A percentile compares a stretch with the other conserved stretches of the same genome.
Conservation (phyloP, 1,139 yeast genomes). For the Kodamaea arcana region DNA sequence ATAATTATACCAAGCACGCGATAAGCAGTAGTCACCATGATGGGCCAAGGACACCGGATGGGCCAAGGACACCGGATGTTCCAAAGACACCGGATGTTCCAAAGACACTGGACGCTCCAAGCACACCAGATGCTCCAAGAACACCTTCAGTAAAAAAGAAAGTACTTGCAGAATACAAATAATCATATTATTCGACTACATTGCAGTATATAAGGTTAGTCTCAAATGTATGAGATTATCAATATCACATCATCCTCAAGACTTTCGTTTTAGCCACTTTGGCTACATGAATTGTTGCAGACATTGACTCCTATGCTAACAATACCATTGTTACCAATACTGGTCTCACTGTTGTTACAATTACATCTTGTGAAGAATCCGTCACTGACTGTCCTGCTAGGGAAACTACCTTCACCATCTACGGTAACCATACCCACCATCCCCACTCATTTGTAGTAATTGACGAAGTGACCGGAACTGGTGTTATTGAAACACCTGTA, state of each 20-base stretch:
- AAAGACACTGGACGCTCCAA: too few relatives aligned
- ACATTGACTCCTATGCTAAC: slow-evolving; percentile 32
- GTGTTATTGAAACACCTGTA: background rate
- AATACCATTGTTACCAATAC: slow-evolving; percentile 31
- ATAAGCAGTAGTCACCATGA: too few relatives aligned
- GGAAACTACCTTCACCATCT: background rate
- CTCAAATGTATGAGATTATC: too few relatives aligned
- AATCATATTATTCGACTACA: too few relatives aligned
- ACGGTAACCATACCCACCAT: slow-evolving; percentile 17
- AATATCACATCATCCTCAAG: background rate
- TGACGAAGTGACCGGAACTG: slow-evolving; percentile 7
- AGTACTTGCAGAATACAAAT: too few relatives aligned
- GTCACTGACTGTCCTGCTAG: slow-evolving; percentile 1
- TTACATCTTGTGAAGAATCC: slow-evolving; percentile 37
- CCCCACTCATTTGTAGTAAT: slow-evolving; percentile 12
- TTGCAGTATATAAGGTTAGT: too few relatives aligned
- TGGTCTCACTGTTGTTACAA: slow-evolving; percentile 32
- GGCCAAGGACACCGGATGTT: too few relatives aligned
- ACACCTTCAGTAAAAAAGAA: too few relatives aligned
- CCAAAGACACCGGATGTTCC: too few relatives aligned
- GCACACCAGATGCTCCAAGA: too few relatives aligned
- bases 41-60: too few relatives aligned
- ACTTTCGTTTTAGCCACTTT: slow-evolving; percentile 22
- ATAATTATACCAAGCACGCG: too few relatives aligned
- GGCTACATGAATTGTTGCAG: slow-evolving; percentile 42